Evolutionary conservation across 163 green algal species (phyloP).

Genomic region (Scenedesmus sp.): DNA sequence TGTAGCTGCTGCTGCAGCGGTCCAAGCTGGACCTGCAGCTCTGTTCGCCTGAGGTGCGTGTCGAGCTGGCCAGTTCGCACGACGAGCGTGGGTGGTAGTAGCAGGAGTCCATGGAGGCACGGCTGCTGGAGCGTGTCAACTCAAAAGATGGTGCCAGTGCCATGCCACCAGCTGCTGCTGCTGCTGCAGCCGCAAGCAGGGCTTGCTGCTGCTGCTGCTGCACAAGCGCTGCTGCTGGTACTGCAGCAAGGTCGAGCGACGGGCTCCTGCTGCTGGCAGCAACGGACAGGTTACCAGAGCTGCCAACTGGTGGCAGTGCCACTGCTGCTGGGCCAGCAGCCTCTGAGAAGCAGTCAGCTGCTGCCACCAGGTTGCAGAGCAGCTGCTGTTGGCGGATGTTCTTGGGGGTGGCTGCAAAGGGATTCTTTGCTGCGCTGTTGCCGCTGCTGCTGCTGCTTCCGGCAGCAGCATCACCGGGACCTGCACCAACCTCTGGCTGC

Average conservation of each 20-base stretch:
- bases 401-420: constrained; percentile 44
- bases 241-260: not conserved
- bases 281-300: not conserved
- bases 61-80: not conserved
- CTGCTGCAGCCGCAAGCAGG: not conserved
- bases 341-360: constrained; percentile 49
- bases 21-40: constrained; percentile 9
- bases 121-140: not conserved
- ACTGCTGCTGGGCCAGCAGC: not conserved
- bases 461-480: not conserved
- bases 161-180: not conserved
- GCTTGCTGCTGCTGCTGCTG: not conserved
- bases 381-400: constrained; percentile 52
- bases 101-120: not conserved
- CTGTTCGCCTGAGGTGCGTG: constrained; percentile 12
- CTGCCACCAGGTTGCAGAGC: constrained; percentile 50
- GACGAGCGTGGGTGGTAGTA: not conserved
- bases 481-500: not conserved
- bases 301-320: not conserved
- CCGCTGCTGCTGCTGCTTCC: not conserved
- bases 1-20: not conserved
- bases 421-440: constrained; percentile 23
- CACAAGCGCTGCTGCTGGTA: not conserved
- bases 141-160: not conserved
- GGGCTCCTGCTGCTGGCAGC: not conserved